Base-by-base conservation (phyloP, 192 early-diverging fungal species). In the Pilaira anomala region DNA sequence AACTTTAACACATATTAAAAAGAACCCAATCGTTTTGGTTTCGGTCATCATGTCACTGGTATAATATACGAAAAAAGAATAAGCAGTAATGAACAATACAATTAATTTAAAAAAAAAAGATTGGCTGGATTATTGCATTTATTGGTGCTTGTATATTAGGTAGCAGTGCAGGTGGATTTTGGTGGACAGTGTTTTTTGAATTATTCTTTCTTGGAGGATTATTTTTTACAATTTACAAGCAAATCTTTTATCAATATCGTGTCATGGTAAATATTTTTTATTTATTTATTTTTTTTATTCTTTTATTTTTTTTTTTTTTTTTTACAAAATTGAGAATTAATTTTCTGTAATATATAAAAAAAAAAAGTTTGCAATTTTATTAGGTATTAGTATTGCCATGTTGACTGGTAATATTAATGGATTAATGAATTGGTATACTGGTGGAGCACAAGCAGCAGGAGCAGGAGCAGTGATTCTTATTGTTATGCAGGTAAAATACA, bases 121-220 rank as follows among this genome's bases (percentile, higher is more conserved):
- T 65, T 33, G 79, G 79, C 16, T 81, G 79, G 79, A 30, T 81
- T 48, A 66, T 81, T 61, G 59, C 71, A 36, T 74, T 81, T 51
- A 46, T 73, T n/a, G 59, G 68, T 44, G 26, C 62, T 0, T 78
- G 71, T 46, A 30, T 56, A 18, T 24, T 73, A 21, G 48, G 74
- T 18, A 0, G 28, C 18, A 2, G 7, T 5, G 46, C 53, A 22
- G 51, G 53, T 21, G 30, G 71, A 9, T 25, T 58, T 24, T 81
- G 79, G 79, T 77, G 77, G 44, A 58, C 61, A 18, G 63, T 78
- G 48, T 63, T 78, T 53, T 81, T 68, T 63, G 71, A 81, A 42
- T 63, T 81, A 39, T 68, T 74, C 9, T 11, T 80, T 14, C 57
- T 80, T 2, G 45, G 58, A 9, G 73, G 76, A 1, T 45, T 67